Evolutionary conservation across 768 basidiomycete species (phyloP), one percentile per base, ranked within the genome.

Genomic region (Inosperma sp.): DNA sequence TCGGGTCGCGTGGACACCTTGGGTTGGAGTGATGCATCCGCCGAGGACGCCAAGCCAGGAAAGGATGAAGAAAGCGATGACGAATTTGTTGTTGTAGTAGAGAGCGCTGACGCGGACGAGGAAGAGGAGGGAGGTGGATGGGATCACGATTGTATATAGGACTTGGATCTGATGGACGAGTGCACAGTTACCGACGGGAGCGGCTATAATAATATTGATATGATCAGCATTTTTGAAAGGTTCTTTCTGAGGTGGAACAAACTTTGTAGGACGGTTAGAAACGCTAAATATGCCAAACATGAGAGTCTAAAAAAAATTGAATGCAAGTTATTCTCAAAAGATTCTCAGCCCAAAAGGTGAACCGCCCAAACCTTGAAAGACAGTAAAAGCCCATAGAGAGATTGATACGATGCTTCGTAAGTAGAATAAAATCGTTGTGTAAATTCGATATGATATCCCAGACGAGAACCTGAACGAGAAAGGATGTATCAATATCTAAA

Each of bases 101-200:
- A 60, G 54, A 2, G 59, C 59, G 14, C 41, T 30, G 34, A 60
- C 54, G 10, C 56, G 54, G 27, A 57, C 36, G 45, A 56, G 55
- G 22, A 60, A 56, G 5, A 60, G 53, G 23, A 60, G 37, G 7
- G 52, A 45, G 13, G 56, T 58, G 8, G 48, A 29, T 8, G 48
- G 43, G 7, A 49, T 48, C 7, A 52, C 49, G 12, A 56, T 44
- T 17, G 49, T 8, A 23, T 49, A 59, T 10, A 53, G 29, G 19
- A 52, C 41, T 22, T 34, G 35, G 30, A 47, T 23, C 3, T 35
- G 26, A 2, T 41, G 21, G 26, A 37, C 37, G n/a, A 47, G 33
- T 1, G 49, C 33, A 23, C 55, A 56, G 26, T 58, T 45, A 10
- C 43, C 26, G 17, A 52, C 41, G 8, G 31, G 48, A 12, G 51